These are phyloP conservation scores for Colletotrichum gloeosporioides DNA, from an alignment of 2,329 filamentous ascomycete species.

Conservation along the genomic window DNA sequence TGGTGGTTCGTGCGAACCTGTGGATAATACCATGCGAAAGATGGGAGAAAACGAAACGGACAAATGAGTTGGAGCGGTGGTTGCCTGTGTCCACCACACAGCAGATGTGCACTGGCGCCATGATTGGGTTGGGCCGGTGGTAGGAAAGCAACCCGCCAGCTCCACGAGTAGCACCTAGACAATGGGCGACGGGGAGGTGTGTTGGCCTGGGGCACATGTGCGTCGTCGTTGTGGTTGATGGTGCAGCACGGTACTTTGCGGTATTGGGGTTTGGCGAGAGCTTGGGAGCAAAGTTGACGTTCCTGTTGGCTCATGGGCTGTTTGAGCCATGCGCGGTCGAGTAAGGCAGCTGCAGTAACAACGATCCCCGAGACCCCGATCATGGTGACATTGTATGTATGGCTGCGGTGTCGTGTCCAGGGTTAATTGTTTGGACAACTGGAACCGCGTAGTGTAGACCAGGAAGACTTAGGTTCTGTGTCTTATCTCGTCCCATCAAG, in stretches of 20 bases:
- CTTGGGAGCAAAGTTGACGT: neutral
- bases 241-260: slow-evolving; percentile 7
- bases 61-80: neutral
- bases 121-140: neutral
- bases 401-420: neutral
- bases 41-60: neutral
- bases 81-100: neutral
- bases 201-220: slow-evolving; percentile 10
- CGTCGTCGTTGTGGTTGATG: slow-evolving; percentile 1
- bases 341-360: slow-evolving; percentile 11
- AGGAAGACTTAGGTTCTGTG: neutral
- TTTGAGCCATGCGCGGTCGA: slow-evolving; percentile 14
- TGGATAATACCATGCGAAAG: neutral
- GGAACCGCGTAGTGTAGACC: neutral
- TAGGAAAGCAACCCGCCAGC: neutral
- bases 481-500: neutral
- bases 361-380: slow-evolving; percentile 1
- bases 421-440: neutral
- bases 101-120: neutral
- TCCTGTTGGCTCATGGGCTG: slow-evolving; percentile 2
- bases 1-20: neutral
- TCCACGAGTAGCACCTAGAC: neutral
- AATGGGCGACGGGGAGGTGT: neutral
- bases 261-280: neutral
- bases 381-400: slow-evolving; percentile 2